Conservation (phyloP, 1,139 yeast genomes). For the Geotrichum restrictum region DNA sequence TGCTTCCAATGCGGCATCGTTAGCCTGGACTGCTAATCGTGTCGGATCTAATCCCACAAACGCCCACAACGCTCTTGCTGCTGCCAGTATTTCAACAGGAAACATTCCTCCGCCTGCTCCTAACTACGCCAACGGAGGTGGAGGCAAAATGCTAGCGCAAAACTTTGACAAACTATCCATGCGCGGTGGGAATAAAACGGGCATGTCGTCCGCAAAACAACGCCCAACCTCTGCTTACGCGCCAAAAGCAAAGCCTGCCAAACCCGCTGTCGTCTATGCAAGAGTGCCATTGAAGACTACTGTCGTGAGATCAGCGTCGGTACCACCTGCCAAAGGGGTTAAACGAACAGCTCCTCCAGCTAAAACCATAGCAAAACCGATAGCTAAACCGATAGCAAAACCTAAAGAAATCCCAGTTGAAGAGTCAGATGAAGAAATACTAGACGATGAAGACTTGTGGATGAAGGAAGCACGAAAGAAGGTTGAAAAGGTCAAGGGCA, state of each 20-base stretch:
- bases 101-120: background rate
- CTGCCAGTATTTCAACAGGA: slow-evolving; percentile 16
- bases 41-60: background rate
- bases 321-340: background rate
- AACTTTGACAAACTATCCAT: background rate
- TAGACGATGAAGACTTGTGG: slow-evolving; percentile 28
- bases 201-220: background rate
- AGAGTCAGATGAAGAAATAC: slow-evolving; percentile 25
- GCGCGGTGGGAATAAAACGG: background rate
- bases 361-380: slow-evolving; percentile 18
- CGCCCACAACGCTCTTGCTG: slow-evolving; percentile 13
- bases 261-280: background rate
- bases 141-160: background rate
- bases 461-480: slow-evolving; percentile 30
- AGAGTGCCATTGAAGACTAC: background rate
- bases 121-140: background rate
- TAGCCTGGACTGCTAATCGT: slow-evolving; percentile 28
- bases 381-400: slow-evolving; percentile 28
- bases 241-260: background rate
- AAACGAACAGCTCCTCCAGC: background rate
- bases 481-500: slow-evolving; percentile 40
- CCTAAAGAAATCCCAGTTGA: too few species aligned
- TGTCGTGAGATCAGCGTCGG: background rate
- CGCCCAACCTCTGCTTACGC: background rate
- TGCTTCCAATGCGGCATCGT: slow-evolving; percentile 30